Conservation (phyloP, 805 yeast species). For the Diddensiella caesifluorescens region DNA sequence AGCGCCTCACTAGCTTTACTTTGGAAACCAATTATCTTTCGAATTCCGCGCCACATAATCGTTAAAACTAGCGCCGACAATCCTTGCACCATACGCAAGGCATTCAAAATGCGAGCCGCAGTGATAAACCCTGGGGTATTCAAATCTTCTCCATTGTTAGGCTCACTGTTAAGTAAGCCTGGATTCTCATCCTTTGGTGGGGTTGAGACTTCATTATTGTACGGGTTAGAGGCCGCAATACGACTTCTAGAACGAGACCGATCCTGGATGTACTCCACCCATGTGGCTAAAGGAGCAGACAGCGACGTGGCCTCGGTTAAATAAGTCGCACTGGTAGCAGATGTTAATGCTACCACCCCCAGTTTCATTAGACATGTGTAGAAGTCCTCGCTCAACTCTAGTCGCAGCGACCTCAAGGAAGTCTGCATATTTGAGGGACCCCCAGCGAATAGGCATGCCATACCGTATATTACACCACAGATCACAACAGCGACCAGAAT, state of each 20-base stretch:
- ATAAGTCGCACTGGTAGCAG: conserved; percentile 62
- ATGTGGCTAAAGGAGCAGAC: conserved; percentile 46
- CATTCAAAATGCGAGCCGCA: conserved; percentile 12
- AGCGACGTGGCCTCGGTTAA: conserved; percentile 52
- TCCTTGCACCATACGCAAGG: conserved; percentile 14
- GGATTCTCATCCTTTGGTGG: conserved; percentile 11
- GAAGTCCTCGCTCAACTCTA: conserved; percentile 55
- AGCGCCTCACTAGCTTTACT: conserved; percentile 7
- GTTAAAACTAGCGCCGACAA: conserved; percentile 6
- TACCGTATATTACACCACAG: conserved; percentile 48
- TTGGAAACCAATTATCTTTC: conserved; percentile 6
- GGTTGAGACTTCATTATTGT: conserved; percentile 62
- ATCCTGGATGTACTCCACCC: conserved; percentile 39
- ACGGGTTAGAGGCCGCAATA: conserved; percentile 9
- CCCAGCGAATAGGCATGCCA: conserved; percentile 59
- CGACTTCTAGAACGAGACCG: neutral
- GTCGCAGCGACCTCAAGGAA: conserved; percentile 31
- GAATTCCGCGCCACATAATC: conserved; percentile 6
- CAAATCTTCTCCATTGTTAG: neutral
- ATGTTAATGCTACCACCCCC: conserved; percentile 60
- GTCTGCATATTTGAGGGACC: conserved; percentile 37
- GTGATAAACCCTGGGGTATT: conserved; percentile 12
- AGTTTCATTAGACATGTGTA: conserved; percentile 54
- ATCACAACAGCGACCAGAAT: conserved; percentile 45
- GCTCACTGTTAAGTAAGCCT: neutral